Evolutionary conservation across 371 early-diverging fungal species (phyloP).

Genomic region (Rhizomucor pusillus): DNA sequence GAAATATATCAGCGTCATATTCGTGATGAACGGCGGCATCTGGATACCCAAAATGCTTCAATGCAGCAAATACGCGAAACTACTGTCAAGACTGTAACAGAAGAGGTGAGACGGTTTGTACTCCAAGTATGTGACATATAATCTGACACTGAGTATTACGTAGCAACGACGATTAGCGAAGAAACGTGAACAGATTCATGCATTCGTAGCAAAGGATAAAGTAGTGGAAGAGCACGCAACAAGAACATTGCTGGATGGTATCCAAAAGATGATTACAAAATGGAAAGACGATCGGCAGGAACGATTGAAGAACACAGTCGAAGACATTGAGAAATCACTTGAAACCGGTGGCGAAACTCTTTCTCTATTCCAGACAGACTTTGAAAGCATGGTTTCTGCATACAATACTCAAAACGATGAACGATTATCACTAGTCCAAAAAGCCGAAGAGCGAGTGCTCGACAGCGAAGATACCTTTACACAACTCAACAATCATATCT

Average conservation of each 20-base stretch:
- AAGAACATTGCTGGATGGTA: neutral
- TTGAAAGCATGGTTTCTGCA: neutral
- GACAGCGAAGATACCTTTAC: neutral
- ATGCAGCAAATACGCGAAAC: neutral
- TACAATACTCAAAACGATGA: neutral
- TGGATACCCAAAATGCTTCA: slow-evolving; percentile 7
- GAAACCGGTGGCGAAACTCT: neutral
- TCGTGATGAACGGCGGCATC: slow-evolving; percentile 7
- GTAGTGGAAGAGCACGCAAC: too few species aligned
- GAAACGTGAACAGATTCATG: neutral
- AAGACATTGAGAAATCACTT: neutral
- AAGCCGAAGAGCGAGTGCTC: neutral
- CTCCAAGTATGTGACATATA: too few species aligned
- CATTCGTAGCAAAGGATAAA: too few species aligned
- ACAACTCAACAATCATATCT: too few species aligned
- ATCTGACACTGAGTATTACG: neutral
- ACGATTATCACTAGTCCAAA: too few species aligned
- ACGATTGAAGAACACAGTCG: neutral
- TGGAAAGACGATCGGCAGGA: neutral
- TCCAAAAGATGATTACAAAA: neutral
- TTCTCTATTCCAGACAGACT: too few species aligned
- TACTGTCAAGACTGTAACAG: slow-evolving; percentile 3
- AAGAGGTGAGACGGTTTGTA: slow-evolving; percentile 11
- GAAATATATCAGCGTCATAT: slow-evolving; percentile 10
- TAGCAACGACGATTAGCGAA: slow-evolving; percentile 5